A percentile compares a stretch with the other conserved stretches of the same genome.
Evolutionary conservation across 2,329 filamentous ascomycete genomes (phyloP).

Genomic region (Hymenotorrendiella dingleyae): DNA sequence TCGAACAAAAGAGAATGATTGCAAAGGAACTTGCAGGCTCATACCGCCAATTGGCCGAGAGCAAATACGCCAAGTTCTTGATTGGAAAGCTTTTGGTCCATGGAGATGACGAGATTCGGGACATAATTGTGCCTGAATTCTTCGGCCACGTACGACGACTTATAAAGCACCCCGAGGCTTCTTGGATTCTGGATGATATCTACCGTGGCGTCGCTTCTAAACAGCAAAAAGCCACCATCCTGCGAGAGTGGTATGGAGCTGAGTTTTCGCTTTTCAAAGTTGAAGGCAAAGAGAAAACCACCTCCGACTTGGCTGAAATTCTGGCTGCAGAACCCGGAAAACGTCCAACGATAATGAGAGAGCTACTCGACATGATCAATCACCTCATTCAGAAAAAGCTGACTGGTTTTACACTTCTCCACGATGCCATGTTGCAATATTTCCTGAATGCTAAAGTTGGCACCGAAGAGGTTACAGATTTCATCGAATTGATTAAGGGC

Average conservation of each 20-base stretch:
- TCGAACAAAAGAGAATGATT: slow-evolving; percentile 79
- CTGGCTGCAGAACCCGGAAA: slow-evolving; percentile 77
- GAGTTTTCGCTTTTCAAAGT: slow-evolving; percentile 80
- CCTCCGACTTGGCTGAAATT: slow-evolving; percentile 64
- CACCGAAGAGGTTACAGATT: slow-evolving; percentile 77
- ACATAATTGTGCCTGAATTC: slow-evolving; percentile 89
- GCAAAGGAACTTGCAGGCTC: slow-evolving; percentile 79
- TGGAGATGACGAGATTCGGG: slow-evolving; percentile 78
- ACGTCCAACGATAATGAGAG: slow-evolving; percentile 78
- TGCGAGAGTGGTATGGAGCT: slow-evolving; percentile 94
- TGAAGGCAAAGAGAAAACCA: slow-evolving; percentile 43
- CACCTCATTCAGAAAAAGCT: slow-evolving; percentile 92
- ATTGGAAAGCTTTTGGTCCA: slow-evolving; percentile 95
- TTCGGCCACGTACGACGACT: slow-evolving; percentile 88
- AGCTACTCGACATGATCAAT: slow-evolving; percentile 82
- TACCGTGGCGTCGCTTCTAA: slow-evolving; percentile 84
- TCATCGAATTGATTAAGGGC: slow-evolving; percentile 83
- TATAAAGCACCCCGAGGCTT: slow-evolving; percentile 93
- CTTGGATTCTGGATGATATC: slow-evolving; percentile 96
- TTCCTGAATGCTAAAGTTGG: slow-evolving; percentile 74
- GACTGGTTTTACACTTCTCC: slow-evolving; percentile 94
- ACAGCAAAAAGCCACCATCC: slow-evolving; percentile 75
- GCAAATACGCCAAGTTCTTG: slow-evolving; percentile 94
- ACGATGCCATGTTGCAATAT: slow-evolving; percentile 97
- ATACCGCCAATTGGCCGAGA: slow-evolving; percentile 81